Base-by-base conservation (phyloP, 306 rosid genomes). In the Cercis canadensis region DNA sequence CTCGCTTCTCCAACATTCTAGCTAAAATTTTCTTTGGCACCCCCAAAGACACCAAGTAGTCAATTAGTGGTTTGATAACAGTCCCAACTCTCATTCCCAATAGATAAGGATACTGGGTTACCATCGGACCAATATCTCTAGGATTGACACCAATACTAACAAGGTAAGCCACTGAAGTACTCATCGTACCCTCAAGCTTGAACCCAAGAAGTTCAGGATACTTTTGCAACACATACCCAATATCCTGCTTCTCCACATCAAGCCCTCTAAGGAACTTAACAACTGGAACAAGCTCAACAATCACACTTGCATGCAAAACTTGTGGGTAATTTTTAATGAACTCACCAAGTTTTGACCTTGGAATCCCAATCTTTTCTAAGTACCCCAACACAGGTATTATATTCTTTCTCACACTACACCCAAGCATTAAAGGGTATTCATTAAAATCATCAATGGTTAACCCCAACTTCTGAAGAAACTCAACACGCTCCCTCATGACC, bases 71-170 rank as follows among this genome's bases (percentile, higher is more conserved):
- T 72, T 91, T 94, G 37, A 94, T 91, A 72, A 87, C 60, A 24
- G 97, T 89, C 55, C 97, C 99, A 76, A 94, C 97, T 75, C 99
- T 91, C 97, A 89, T 89, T 17, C 96, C 99, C 72, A 94, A 79
- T 4, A 94, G 6, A 72, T 87, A 89, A 55, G 97, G 99, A 79
- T 84, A 94, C 53, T 89, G 99, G 0, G 96, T 87, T 3, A 91
- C 92, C 97, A 94, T 94, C 1, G 96, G 96, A 62, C 97, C 97
- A 37, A 91, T 89, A 80, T 94, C 99, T 66, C 97, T 86, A 52
- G 97, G 96, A 66, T 63, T 65, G 17, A 91, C 91, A 46, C 99
- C 99, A 29, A 94, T 91, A 65, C 99, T 91, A 75, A 94, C 91
- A 76, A 89, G 96, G 82, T 91, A 94, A 5, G 96, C 97, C 51